A percentile compares a stretch with the other conserved stretches of the same genome.
Conservation (phyloP, 768 basidiomycete species). For the Hygrophoropsis aurantiaca region DNA sequence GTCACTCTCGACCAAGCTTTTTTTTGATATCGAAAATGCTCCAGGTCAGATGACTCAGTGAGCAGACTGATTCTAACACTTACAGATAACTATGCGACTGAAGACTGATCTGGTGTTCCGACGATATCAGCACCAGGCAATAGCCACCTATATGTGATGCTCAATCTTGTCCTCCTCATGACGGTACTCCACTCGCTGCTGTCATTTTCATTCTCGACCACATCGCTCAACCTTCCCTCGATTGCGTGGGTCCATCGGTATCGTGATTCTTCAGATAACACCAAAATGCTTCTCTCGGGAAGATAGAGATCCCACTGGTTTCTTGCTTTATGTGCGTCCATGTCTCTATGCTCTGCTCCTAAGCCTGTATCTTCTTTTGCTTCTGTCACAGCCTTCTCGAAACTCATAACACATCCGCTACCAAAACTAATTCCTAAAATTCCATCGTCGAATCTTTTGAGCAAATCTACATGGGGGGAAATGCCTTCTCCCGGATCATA, state of each 20-base stretch:
- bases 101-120: slow-evolving; percentile 33
- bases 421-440: slow-evolving; percentile 86
- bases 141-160: slow-evolving; percentile 87
- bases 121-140: slow-evolving; percentile 82
- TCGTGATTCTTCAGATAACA: slow-evolving; percentile 78
- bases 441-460: slow-evolving; percentile 82
- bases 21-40: not conserved
- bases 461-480: slow-evolving; percentile 82
- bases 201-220: slow-evolving; percentile 41
- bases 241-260: slow-evolving; percentile 93
- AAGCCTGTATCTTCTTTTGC: slow-evolving; percentile 1
- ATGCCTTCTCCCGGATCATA: slow-evolving; percentile 92
- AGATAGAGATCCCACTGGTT: slow-evolving; percentile 57
- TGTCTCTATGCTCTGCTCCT: slow-evolving; percentile 4
- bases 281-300: slow-evolving; percentile 71
- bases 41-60: slow-evolving; percentile 1
- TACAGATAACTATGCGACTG: slow-evolving; percentile 7
- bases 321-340: too few relatives aligned
- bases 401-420: slow-evolving; percentile 80
- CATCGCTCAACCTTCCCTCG: slow-evolving; percentile 56
- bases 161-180: slow-evolving; percentile 59
- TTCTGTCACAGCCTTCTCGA: slow-evolving; percentile 36
- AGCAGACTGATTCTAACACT: slow-evolving; percentile 1
- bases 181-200: slow-evolving; percentile 37
- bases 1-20: slow-evolving; percentile 8